Evolutionary conservation across 352 stramenopile genomes (phyloP), one percentile per base, ranked within the genome.

Genomic region (Globisporangium yorkense): DNA sequence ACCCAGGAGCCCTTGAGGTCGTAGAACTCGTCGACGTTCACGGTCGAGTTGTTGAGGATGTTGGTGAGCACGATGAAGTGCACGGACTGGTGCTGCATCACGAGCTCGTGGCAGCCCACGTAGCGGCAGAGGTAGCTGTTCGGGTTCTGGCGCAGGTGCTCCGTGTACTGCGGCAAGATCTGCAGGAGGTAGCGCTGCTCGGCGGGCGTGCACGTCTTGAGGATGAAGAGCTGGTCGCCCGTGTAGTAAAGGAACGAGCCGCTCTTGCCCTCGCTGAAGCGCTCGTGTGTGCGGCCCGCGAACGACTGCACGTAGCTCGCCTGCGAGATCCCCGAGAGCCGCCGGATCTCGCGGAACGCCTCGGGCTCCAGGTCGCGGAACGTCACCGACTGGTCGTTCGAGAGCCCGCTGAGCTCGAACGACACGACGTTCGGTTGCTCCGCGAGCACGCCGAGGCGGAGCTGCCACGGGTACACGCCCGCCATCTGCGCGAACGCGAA

Each of bases 1-100:
- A 97, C 85, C 83, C 85, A 97, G n/a, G 82, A 91, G 13, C 90
- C 90, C 58, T 96, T 96, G 54, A 96, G 66, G 35, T 96, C 87
- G 70, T 92, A 96, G 43, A 92, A 81, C 58, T 93, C 86, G 63
- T 96, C 82, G 29, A 96, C 81, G 61, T 91, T 87, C 47, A 94
- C 72, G 2, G 61, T 84, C 35, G 86, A 72, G 61, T 92, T 96
- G 72, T 92, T 90, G 33, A 96, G 65, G 50, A 96, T 90, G 56
- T 94, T 96, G 13, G 81, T 92, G 39, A 96, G 70, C 55, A 95
- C 86, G 54, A 96, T 94, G 51, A 96, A 94, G 31, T 82, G 69
- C 48, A 96, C 75, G 2, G 80, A 89, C 57, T 92, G 80, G 61
- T 94, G 77, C 43, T 92, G 79, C 69, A 94, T 91, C 33, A 94